Evolutionary conservation across 2,329 filamentous ascomycete genomes (phyloP), one percentile per base, ranked within the genome.

Genomic region (Trichoderma sp.): DNA sequence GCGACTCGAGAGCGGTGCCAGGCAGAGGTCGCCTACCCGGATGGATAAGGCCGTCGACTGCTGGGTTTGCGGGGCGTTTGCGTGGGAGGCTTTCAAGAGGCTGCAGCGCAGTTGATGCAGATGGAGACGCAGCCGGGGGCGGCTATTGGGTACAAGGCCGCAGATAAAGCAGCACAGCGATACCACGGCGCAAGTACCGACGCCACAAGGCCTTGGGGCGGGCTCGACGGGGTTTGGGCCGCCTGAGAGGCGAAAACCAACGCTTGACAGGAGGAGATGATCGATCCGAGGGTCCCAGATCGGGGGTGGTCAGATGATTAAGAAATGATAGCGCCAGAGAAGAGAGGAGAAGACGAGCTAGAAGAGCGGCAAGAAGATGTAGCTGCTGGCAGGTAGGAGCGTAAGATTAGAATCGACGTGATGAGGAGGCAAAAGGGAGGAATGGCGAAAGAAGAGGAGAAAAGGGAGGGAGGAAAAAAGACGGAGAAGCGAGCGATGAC

Each of bases 71-170:
- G 68, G 68, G 68, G 68, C 68, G 60, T 59, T 66, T 60, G 68
- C 68, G 68, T 69, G 60, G 60, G 68, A 65, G 68, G 68, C 68
- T 69, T 69, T 66, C 60, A 54, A 69, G 68, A 65, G 60, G 60
- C 68, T 69, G 60, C 68, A 68, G 66, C 59, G 54, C 64, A 68
- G 59, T 68, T 43, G 60, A 69, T 55, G 68, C 68, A 69, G 68
- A 65, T 69, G 54, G 56, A 70, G 65, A 59, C 49, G 68, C 34
- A 59, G 37, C 43, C 43, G 58, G 58, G 56, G 66, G 49, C 13
- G 30, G 26, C 13, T 63, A 32, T 51, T 49, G 37, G 58, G 64
- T 66, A 59, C 64, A 37, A 51, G 64, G 64, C 46, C 37, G 26
- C 18, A 66, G 54, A 66, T 58, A 66, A 66, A 21, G 52, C 59